phyloP scores from a whole-genome alignment of 2,329 filamentous ascomycete genomes.

The Epichloe elymi region DNA sequence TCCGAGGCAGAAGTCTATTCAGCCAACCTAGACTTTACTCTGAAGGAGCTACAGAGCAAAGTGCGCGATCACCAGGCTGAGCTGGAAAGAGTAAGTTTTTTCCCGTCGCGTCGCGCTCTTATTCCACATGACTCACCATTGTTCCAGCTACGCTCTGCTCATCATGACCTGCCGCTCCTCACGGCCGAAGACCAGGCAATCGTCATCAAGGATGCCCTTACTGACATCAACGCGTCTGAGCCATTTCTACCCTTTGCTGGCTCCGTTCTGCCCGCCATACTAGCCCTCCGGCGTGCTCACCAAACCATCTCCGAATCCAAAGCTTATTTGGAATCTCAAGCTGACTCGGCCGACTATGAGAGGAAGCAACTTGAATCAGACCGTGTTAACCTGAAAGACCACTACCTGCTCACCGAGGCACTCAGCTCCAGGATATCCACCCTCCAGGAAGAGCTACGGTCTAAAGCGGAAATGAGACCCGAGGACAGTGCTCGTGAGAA shows the following conservation, averaged over 20 bases:
- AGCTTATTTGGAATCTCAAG: slow-evolving; percentile 37
- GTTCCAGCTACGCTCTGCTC: slow-evolving; percentile 16
- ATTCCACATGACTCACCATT: background rate
- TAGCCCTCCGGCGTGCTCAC: slow-evolving; percentile 57
- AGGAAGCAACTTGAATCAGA: slow-evolving; percentile 37
- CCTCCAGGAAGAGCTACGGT: slow-evolving; percentile 43
- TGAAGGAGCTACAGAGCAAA: slow-evolving; percentile 50
- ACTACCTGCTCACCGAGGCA: slow-evolving; percentile 39
- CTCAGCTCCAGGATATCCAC: slow-evolving; percentile 43
- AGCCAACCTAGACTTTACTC: slow-evolving; percentile 50
- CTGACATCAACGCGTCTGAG: slow-evolving; percentile 44
- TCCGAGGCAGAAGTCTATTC: slow-evolving; percentile 18
- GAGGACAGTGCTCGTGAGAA: slow-evolving; percentile 50
- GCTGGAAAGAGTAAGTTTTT: slow-evolving; percentile 29
- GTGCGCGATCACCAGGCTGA: slow-evolving; percentile 40
- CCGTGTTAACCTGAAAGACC: slow-evolving; percentile 37
- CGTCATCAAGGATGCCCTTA: slow-evolving; percentile 52
- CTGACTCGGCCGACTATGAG: slow-evolving; percentile 27
- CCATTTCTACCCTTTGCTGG: slow-evolving; percentile 53
- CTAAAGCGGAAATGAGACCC: slow-evolving; percentile 43
- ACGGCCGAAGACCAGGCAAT: slow-evolving; percentile 18
- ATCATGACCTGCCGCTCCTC: slow-evolving; percentile 11
- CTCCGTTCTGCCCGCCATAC: slow-evolving; percentile 56
- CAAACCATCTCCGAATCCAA: slow-evolving; percentile 52
- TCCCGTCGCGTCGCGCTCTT: background rate